phyloP scores from a whole-genome alignment of 176 grass and related monocot genomes.

The Rhynchospora pubera region DNA sequence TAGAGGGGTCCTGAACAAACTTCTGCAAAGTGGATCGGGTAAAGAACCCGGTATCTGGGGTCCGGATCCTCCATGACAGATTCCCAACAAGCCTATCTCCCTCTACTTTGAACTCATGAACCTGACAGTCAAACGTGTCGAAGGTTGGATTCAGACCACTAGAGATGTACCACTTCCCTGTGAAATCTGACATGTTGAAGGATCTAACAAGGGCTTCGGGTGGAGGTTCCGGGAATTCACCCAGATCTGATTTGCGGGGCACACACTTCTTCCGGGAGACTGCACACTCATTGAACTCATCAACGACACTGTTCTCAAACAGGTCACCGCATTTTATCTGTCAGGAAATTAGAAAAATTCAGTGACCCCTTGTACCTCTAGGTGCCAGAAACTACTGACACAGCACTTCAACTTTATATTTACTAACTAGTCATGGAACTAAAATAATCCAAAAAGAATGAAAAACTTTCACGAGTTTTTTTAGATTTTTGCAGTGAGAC shows the following conservation, averaged over 20 bases:
- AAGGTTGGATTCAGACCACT: slow-evolving; percentile 93
- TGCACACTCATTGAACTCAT: slow-evolving; percentile 94
- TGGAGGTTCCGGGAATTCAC: slow-evolving; percentile 75
- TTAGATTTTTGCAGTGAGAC: background rate
- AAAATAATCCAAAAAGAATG: background rate
- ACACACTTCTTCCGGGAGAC: slow-evolving; percentile 96
- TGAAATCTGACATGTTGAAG: slow-evolving; percentile 89
- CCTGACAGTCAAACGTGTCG: slow-evolving; percentile 81
- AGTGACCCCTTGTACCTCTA: background rate
- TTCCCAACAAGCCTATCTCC: slow-evolving; percentile 68
- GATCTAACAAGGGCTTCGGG: slow-evolving; percentile 52
- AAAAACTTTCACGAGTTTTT: no score
- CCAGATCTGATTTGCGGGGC: slow-evolving; percentile 67
- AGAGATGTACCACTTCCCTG: slow-evolving; percentile 90
- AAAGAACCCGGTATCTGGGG: slow-evolving; percentile 70
- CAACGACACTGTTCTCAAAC: slow-evolving; percentile 85
- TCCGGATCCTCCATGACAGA: slow-evolving; percentile 69
- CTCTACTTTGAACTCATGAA: slow-evolving; percentile 83
- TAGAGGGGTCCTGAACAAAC: slow-evolving; percentile 65
- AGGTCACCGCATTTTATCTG: slow-evolving; percentile 98
- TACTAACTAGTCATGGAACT: background rate
- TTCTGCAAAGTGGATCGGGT: slow-evolving; percentile 54
- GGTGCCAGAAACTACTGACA: background rate
- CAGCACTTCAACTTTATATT: background rate
- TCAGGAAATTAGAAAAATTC: background rate